These are phyloP conservation scores for Diaporthe sp. DNA, from an alignment of 2,329 filamentous ascomycete genomes.

Conservation along the genomic window DNA sequence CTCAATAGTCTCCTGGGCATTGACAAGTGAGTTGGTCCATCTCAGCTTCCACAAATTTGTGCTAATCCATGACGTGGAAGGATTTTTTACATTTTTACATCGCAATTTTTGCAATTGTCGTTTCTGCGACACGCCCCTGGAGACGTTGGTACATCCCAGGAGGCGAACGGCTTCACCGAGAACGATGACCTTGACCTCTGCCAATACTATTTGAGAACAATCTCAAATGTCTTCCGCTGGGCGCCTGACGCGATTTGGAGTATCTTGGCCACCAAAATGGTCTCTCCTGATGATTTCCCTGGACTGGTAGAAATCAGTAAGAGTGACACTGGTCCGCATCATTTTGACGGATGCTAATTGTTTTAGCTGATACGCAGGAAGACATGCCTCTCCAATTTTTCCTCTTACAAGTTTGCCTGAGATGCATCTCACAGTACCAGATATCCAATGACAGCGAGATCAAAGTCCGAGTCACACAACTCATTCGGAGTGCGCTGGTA, in stretches of 20 bases:
- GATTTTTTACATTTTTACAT: constrained; percentile 69
- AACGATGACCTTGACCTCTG: constrained; percentile 80
- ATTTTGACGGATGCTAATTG: constrained; percentile 38
- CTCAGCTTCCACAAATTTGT: not conserved
- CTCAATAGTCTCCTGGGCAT: constrained; percentile 74
- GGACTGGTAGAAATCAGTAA: constrained; percentile 62
- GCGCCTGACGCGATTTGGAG: constrained; percentile 77
- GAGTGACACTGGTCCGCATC: constrained; percentile 42
- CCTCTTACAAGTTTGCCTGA: constrained; percentile 73
- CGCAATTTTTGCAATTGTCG: constrained; percentile 65
- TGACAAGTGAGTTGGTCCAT: constrained; percentile 63
- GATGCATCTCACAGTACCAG: constrained; percentile 63
- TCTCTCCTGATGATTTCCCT: constrained; percentile 57
- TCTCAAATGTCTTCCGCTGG: constrained; percentile 78
- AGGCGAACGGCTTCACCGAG: constrained; percentile 52
- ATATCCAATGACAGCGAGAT: constrained; percentile 48
- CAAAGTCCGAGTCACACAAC: constrained; percentile 66
- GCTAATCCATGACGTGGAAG: constrained; percentile 49
- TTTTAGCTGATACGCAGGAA: constrained; percentile 61
- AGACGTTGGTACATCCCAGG: constrained; percentile 40
- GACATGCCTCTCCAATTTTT: constrained; percentile 74
- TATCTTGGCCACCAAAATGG: constrained; percentile 72
- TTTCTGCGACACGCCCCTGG: constrained; percentile 56
- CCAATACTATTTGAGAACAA: constrained; percentile 79
- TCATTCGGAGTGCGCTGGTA: constrained; percentile 77